Base-by-base conservation (phyloP, 306 rosid species). In the Quercus agrifolia region DNA sequence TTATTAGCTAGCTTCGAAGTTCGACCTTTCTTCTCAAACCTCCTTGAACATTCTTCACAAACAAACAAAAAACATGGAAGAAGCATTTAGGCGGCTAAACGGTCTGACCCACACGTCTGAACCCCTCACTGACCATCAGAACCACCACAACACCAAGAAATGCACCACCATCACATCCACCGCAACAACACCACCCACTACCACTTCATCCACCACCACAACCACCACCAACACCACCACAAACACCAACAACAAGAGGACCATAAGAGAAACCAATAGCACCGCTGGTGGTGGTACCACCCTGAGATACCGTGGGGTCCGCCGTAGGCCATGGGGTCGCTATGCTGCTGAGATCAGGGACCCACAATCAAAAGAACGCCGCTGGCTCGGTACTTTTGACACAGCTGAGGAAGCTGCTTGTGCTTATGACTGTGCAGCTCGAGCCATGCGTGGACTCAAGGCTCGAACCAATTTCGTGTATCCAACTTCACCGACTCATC, bases 291-390 rank as follows among this genome's bases (percentile, higher is more conserved):
- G 46, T 41, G 46, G 46, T 1, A 77, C 82, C 2, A 69, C 87
- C 0, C 35, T 86, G 56, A 81, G 98, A 66, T 95, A 95, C 86
- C 97, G 99, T 0, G 99, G 99, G 6, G 99, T 95, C 0, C 84
- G 99, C n/a, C 92, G 99, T 0, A 77, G 99, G 80, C 99, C 99
- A 0, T 95, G 99, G 99, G 99, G 99, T 0, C 94, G 99, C 49
- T 95, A 95, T 61, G 99, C 99, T 0, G 99, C 99, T 0, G 99
- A 95, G 88, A 95, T 95, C 44, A 83, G 99, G 9, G 99, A 95
- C 90, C 99, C 99, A 0, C 87, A 85, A 59, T 85, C 98, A 0
- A 95, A 95, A 78, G 99, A 95, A 10, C 84, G 99, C 4, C 90
- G 99, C 3, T 95, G 99, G 99, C 92, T 95, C 0, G 99, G 99